Evolutionary conservation across 2,329 filamentous ascomycete genomes (phyloP).

Genomic region (Lasiodiplodia theobromae): DNA sequence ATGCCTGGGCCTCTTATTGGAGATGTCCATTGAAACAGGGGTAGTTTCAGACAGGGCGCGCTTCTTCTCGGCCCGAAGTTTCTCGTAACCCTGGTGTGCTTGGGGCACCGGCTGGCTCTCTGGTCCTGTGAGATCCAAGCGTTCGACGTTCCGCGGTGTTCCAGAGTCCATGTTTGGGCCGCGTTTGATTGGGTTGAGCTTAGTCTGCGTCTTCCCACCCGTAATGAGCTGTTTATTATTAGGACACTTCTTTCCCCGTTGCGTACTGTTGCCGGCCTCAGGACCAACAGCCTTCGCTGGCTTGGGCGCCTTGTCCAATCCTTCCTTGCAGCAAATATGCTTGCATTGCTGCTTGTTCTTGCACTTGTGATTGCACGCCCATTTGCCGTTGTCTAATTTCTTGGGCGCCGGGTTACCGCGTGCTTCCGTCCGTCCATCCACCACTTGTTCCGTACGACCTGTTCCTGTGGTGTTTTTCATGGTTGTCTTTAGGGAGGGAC

Average conservation of each 20-base stretch:
- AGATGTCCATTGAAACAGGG: constrained; percentile 25
- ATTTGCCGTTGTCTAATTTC: constrained; percentile 72
- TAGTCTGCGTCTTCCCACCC: constrained; percentile 15
- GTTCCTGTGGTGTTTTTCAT: neutral
- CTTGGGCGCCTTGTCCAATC: constrained; percentile 67
- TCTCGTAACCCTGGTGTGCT: constrained; percentile 23
- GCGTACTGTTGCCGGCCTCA: constrained; percentile 23
- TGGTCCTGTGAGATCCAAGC: constrained; percentile 24
- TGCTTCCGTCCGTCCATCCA: constrained; percentile 21
- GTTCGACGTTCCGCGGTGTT: constrained; percentile 24
- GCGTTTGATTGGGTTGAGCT: constrained; percentile 6
- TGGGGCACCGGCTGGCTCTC: constrained; percentile 21
- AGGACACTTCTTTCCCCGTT: constrained; percentile 16
- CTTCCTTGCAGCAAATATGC: constrained; percentile 76
- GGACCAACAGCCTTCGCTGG: constrained; percentile 4
- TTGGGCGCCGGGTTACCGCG: constrained; percentile 48
- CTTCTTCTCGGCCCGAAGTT: constrained; percentile 26
- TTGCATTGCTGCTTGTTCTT: constrained; percentile 69
- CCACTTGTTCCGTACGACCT: constrained; percentile 28
- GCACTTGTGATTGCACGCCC: constrained; percentile 76
- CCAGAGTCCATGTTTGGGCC: constrained; percentile 10
- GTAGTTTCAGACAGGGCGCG: constrained; percentile 21
- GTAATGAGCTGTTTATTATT: constrained; percentile 26
- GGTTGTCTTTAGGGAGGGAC: constrained; percentile 5
- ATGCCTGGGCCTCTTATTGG: constrained; percentile 26